These are phyloP conservation scores for Phyllostachys edulis DNA, from an alignment of 176 grass and related monocot genomes.

Conservation along the genomic window DNA sequence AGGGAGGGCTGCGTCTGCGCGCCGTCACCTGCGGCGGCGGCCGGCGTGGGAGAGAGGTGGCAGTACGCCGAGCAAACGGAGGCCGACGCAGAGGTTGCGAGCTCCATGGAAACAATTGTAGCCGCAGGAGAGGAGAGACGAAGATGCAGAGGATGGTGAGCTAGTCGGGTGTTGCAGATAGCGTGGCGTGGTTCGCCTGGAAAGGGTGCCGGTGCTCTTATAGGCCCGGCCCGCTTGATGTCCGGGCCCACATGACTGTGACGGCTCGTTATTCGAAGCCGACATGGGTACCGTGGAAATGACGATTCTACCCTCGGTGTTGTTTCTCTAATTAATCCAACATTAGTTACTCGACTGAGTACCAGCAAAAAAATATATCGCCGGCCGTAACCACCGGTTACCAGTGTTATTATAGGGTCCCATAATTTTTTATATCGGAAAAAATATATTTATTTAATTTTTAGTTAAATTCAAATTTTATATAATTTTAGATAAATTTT, in stretches of 20 bases:
- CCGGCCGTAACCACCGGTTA: too few species aligned
- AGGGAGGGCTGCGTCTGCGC: background rate
- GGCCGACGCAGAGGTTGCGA: conserved; percentile 27
- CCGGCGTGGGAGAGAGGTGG: conserved; percentile 18
- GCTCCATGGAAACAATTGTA: conserved; percentile 22
- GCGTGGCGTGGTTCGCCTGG: background rate
- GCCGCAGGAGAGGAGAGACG: background rate
- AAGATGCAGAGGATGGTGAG: background rate
- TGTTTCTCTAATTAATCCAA: background rate
- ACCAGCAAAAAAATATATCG: too few species aligned
- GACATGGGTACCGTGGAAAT: conserved; percentile 13
- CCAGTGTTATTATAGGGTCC: too few species aligned
- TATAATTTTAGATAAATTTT: too few species aligned
- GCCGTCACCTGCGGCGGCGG: background rate
- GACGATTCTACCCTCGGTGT: background rate
- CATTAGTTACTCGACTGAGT: background rate
- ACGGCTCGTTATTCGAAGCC: conserved; percentile 23
- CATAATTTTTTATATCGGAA: too few species aligned
- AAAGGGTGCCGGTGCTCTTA: conserved; percentile 2
- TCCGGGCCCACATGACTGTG: background rate
- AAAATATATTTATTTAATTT: too few species aligned
- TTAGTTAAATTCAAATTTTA: too few species aligned
- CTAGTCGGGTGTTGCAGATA: background rate
- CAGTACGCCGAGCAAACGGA: conserved; percentile 41
- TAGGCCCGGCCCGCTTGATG: conserved; percentile 4